Conservation (phyloP, 805 yeast genomes). For the Yamadazyma endophytica region DNA sequence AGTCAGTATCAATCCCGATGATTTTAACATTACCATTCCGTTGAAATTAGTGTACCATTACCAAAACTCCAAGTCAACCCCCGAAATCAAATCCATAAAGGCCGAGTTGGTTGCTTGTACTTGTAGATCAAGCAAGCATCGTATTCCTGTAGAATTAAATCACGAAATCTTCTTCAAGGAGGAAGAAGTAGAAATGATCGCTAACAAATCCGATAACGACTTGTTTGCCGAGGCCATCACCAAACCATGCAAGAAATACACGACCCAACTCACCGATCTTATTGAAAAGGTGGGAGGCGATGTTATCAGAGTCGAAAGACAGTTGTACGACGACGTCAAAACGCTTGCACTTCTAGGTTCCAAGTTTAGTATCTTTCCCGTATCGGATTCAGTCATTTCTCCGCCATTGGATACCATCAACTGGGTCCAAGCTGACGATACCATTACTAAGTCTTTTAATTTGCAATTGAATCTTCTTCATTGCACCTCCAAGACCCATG, state of each 20-base stretch:
- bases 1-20: constrained; percentile 11
- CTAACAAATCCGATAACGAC: constrained; percentile 20
- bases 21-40: constrained; percentile 21
- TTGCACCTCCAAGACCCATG: constrained; percentile 25
- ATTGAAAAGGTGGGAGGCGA: constrained; percentile 34
- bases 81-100: constrained; percentile 30
- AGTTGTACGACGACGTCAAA: constrained; percentile 32
- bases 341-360: constrained; percentile 29
- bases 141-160: constrained; percentile 36
- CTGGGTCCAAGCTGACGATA: constrained; percentile 20
- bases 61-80: constrained; percentile 12
- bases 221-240: constrained; percentile 32
- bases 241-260: constrained; percentile 20
- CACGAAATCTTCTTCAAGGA: constrained; percentile 37
- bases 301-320: constrained; percentile 28
- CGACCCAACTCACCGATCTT: constrained; percentile 21
- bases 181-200: constrained; percentile 21
- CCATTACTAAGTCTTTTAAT: constrained; percentile 23
- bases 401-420: constrained; percentile 21
- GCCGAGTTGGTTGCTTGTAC: constrained; percentile 35
- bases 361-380: constrained; percentile 28
- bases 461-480: constrained; percentile 24
- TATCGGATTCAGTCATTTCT: constrained; percentile 1
- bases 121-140: constrained; percentile 28
- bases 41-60: constrained; percentile 24